Conservation (phyloP, 805 yeast species). For the Saccharomycopsis oosterbeekiorum region DNA sequence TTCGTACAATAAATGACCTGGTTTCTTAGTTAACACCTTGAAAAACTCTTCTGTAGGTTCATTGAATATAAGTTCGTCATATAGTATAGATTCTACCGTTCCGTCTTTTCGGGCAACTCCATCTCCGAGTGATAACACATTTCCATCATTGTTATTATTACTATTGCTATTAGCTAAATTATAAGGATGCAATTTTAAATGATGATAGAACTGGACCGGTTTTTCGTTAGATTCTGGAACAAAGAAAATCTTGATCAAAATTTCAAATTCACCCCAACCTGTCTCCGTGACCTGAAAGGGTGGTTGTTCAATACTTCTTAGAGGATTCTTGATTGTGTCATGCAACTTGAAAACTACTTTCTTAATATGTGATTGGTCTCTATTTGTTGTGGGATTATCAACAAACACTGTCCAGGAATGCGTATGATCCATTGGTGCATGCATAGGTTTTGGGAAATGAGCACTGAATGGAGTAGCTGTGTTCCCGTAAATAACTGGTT, state of each 20-base stretch:
- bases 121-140: slow-evolving; percentile 28
- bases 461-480: slow-evolving; percentile 58
- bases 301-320: slow-evolving; percentile 79
- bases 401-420: slow-evolving; percentile 94
- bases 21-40: slow-evolving; percentile 59
- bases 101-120: slow-evolving; percentile 22
- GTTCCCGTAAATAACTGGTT: slow-evolving; percentile 79
- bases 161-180: slow-evolving; percentile 25
- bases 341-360: slow-evolving; percentile 91
- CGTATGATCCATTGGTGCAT: slow-evolving; percentile 82
- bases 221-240: slow-evolving; percentile 84
- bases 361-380: slow-evolving; percentile 73
- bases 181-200: slow-evolving; percentile 85
- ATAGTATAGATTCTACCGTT: slow-evolving; percentile 51
- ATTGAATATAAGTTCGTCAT: slow-evolving; percentile 87
- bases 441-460: slow-evolving; percentile 36
- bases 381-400: slow-evolving; percentile 61
- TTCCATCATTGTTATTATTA: slow-evolving; percentile 34
- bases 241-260: slow-evolving; percentile 78
- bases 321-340: slow-evolving; percentile 83
- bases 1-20: slow-evolving; percentile 43
- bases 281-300: slow-evolving; percentile 95
- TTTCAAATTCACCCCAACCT: slow-evolving; percentile 99
- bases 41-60: slow-evolving; percentile 92
- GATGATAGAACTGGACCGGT: slow-evolving; percentile 77